phyloP scores from a whole-genome alignment of 2,329 filamentous ascomycete genomes.

The Geosmithia morbida region DNA sequence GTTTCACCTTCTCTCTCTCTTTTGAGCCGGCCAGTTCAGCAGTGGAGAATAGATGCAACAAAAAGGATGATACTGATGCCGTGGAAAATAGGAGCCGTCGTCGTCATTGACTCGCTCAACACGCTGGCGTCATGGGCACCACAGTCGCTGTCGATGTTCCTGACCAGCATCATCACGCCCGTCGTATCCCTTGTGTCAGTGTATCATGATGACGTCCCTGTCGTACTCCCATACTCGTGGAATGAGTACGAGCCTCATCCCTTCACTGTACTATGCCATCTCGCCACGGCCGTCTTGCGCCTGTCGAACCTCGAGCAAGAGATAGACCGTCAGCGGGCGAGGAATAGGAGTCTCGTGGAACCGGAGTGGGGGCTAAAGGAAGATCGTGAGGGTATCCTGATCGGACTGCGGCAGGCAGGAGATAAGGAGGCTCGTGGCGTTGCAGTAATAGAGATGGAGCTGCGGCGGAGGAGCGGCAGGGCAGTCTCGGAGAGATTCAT shows the following conservation, averaged over 20 bases:
- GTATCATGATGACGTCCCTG: conserved; percentile 71
- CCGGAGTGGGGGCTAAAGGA: conserved; percentile 70
- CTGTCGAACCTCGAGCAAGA: conserved; percentile 62
- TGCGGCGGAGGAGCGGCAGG: conserved; percentile 69
- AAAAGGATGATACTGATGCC: neutral
- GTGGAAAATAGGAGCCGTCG: conserved; percentile 43
- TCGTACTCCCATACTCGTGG: conserved; percentile 25
- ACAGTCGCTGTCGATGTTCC: conserved; percentile 49
- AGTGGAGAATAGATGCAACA: too few relatives aligned
- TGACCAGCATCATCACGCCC: conserved; percentile 54
- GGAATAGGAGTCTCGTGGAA: conserved; percentile 57
- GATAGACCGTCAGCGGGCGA: conserved; percentile 58
- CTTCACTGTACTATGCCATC: conserved; percentile 60
- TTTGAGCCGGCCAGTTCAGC: too few relatives aligned
- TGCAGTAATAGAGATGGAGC: conserved; percentile 74
- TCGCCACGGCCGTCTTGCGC: conserved; percentile 76
- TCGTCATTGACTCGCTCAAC: conserved; percentile 72
- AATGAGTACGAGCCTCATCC: conserved; percentile 52
- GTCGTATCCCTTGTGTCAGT: conserved; percentile 58
- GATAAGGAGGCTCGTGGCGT: conserved; percentile 19
- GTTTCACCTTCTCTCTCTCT: conserved; percentile 8
- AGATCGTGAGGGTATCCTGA: conserved; percentile 62
- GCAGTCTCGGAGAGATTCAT: conserved; percentile 57
- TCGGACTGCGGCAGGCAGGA: conserved; percentile 43
- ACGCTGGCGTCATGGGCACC: conserved; percentile 40